Conservation (phyloP, 257 asterid species). For the Solanum arcanum region DNA sequence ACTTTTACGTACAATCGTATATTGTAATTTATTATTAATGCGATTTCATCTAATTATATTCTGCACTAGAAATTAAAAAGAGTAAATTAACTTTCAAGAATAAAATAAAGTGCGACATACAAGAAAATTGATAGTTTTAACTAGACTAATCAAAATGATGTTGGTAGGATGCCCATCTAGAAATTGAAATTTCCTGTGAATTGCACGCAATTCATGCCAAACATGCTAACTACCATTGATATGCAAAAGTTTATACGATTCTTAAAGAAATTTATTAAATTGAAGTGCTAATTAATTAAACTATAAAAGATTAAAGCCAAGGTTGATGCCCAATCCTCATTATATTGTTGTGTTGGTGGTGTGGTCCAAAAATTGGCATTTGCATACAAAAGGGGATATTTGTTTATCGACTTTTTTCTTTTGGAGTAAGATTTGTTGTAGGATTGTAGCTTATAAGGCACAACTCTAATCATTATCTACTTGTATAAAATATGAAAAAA, state of each 20-base stretch:
- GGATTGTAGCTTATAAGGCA: background rate
- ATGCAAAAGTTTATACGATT: background rate
- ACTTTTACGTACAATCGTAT: background rate
- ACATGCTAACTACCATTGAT: conserved; percentile 1
- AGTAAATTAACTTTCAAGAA: background rate
- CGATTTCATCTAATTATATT: background rate
- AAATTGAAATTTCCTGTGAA: background rate
- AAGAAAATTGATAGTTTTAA: background rate
- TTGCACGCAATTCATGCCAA: conserved; percentile 14
- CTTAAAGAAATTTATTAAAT: background rate
- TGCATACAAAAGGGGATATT: background rate
- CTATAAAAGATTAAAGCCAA: background rate
- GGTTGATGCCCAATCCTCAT: background rate
- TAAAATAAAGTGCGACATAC: conserved; percentile 3
- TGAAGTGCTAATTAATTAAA: background rate
- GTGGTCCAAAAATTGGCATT: background rate
- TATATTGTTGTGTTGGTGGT: background rate
- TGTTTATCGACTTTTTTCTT: background rate
- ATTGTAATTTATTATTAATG: background rate
- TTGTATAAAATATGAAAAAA: background rate
- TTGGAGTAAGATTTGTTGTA: background rate
- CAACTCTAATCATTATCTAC: background rate
- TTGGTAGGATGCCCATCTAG: conserved; percentile 18
- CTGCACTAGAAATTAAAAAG: background rate
- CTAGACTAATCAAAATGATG: background rate